phyloP scores from a whole-genome alignment of 2,329 filamentous ascomycete species.

The Tolypocladium ophioglossoides region DNA sequence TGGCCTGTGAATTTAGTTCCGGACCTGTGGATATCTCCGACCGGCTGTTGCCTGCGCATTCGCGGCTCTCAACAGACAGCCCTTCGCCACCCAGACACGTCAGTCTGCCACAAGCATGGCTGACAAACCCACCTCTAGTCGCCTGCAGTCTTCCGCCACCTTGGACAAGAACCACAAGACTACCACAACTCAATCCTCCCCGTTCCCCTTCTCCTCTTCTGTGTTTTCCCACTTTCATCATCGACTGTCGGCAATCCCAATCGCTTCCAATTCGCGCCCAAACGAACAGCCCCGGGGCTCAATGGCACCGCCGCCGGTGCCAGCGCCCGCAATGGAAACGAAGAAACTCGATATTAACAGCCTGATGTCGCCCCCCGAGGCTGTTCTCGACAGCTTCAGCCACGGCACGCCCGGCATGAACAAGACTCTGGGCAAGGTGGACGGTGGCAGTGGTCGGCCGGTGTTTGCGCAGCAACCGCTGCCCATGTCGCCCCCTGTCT shows the following conservation, averaged over 20 bases:
- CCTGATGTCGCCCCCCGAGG: conserved; percentile 53
- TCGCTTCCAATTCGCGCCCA: conserved; percentile 14
- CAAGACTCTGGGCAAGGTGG: conserved; percentile 2
- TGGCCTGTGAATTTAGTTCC: neutral
- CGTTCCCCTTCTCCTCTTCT: conserved; percentile 4
- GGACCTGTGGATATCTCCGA: neutral
- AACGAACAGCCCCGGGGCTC: conserved; percentile 10
- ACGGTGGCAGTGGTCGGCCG: conserved; percentile 12
- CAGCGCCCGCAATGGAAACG: conserved; percentile 9
- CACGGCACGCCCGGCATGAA: conserved; percentile 8
- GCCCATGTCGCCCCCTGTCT: conserved; percentile 49
- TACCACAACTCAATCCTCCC: conserved; percentile 5
- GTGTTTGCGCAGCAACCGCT: conserved; percentile 21
- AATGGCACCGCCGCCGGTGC: conserved; percentile 19
- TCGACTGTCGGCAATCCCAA: conserved; percentile 9
- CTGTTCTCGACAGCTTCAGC: conserved; percentile 42
- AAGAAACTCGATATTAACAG: conserved; percentile 42
- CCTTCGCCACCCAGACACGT: conserved; percentile 1
- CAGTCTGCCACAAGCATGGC: conserved; percentile 11
- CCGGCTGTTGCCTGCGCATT: neutral
- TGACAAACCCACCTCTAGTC: conserved; percentile 23
- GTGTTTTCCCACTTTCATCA: conserved; percentile 6
- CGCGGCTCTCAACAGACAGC: neutral
- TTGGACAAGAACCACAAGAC: conserved; percentile 16
- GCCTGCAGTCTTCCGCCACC: conserved; percentile 17